Base-by-base conservation (phyloP, 768 basidiomycete genomes). In the Cystofilobasidium capitatum region DNA sequence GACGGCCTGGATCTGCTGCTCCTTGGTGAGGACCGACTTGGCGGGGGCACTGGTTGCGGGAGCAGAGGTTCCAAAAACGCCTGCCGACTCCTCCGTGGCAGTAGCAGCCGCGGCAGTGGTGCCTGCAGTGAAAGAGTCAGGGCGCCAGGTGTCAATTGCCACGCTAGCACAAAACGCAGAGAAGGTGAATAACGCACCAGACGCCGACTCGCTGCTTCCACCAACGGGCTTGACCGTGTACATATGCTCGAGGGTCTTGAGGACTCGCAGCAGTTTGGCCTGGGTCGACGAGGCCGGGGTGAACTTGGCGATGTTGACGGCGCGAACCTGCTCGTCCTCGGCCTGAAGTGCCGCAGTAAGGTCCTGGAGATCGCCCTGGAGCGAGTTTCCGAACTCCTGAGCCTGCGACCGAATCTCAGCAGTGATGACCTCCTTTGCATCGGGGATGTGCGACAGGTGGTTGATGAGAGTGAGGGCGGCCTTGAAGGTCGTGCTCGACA, bases 241-340 rank as follows among this genome's bases (percentile, higher is more conserved):
- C 85, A 96, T 93, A 76, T 93, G 94, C 75, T 98, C 96, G 74
- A 99, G 88, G 13, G 94, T 96, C 79, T 98, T 99, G 71, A 99
- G 81, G 17, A 99, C 87, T 16, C 96, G 83, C 9, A 99, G 81
- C 6, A 99, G 83, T 78, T 96, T 96, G n/a, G 96, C 92, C 80
- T 99, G 96, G 49, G 86, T 84, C 0, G 93, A 93, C 0, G 93
- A 93, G 1, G 93, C 86, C 0, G 91, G 85, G 0, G 94, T 94
- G 79, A 99, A 98, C 73, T 88, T 90, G 54, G 88, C 84, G 9
- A 94, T 86, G 8, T 89, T 84, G 4, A 86, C 82, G 10, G 71
- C 59, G 14, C 71, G 70, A 16, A 57, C 58, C 51, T 83, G 85
- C 62, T 85, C 85, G 54, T 81, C 78, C 16, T 83, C 80, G 9